Evolutionary conservation across 164 flowering plant species (phyloP).

Genomic region (Litsea cubeba): DNA sequence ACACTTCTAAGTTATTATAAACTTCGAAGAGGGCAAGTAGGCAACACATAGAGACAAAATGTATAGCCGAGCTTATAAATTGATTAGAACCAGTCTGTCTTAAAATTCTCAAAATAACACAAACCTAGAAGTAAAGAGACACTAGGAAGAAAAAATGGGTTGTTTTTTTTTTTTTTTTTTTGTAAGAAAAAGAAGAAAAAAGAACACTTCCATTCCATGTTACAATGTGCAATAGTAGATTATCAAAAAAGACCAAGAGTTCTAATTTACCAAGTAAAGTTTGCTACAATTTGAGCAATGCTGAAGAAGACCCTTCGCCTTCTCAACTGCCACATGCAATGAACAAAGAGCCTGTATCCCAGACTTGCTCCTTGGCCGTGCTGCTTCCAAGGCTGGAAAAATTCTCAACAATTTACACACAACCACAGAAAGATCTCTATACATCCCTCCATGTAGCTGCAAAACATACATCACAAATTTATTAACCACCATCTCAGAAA

Average conservation of each 20-base stretch:
- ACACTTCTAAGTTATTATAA: not conserved
- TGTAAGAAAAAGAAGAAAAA: no score
- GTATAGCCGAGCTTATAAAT: not conserved
- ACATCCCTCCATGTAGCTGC: conserved; percentile 95
- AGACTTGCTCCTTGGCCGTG: conserved; percentile 89
- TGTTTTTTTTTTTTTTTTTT: no score
- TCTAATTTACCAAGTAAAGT: conserved; percentile 70
- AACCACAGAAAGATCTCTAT: conserved; percentile 56
- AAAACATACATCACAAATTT: conserved; percentile 3
- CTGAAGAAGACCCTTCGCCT: conserved; percentile 74
- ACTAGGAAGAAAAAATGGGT: not conserved
- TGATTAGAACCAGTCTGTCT: not conserved
- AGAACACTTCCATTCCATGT: not conserved
- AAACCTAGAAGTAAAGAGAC: not conserved
- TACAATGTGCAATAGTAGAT: not conserved
- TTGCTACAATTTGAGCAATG: conserved; percentile 93
- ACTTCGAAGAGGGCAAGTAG: not conserved
- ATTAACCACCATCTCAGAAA: not conserved
- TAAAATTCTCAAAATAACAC: not conserved
- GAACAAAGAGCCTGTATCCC: conserved; percentile 96
- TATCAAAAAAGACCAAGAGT: not conserved
- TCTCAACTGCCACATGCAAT: conserved; percentile 86
- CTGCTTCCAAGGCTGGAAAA: conserved; percentile 84
- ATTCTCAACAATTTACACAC: conserved; percentile 69
- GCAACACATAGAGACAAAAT: not conserved